These are phyloP conservation scores for Penicillium brevicompactum DNA, from an alignment of 2,329 filamentous ascomycete genomes.

Conservation along the genomic window DNA sequence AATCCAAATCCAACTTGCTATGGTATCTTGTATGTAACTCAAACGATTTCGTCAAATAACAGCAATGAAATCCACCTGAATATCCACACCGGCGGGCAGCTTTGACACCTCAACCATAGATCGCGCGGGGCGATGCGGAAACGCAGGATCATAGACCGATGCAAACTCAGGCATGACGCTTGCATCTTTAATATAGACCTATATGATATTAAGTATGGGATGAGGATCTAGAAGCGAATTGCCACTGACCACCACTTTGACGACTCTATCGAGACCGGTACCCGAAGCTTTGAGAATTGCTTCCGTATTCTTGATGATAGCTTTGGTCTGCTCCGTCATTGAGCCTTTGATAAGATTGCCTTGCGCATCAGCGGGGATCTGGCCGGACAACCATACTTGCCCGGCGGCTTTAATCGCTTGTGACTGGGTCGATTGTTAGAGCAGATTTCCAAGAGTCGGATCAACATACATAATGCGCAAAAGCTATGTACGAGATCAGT, in stretches of 20 bases:
- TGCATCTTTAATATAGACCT: constrained; percentile 19
- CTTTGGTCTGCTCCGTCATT: constrained; percentile 40
- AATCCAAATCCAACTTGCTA: no score
- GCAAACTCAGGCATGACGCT: constrained; percentile 13
- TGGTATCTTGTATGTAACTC: no score
- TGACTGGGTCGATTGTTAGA: constrained; percentile 1
- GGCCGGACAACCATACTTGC: constrained; percentile 66
- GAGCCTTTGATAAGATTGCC: constrained; percentile 54
- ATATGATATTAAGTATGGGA: not conserved
- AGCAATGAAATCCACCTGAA: constrained; percentile 15
- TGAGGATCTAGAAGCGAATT: not conserved
- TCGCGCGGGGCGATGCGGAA: constrained; percentile 15
- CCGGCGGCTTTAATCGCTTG: constrained; percentile 59
- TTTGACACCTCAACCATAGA: constrained; percentile 17
- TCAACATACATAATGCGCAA: constrained; percentile 2
- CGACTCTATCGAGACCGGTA: constrained; percentile 70
- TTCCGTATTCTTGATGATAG: constrained; percentile 66
- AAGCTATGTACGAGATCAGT: not conserved
- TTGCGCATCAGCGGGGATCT: constrained; percentile 66
- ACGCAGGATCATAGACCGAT: constrained; percentile 9
- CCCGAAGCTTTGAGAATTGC: constrained; percentile 76
- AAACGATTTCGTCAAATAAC: not conserved
- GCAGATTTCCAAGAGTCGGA: no score
- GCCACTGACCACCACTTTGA: constrained; percentile 66
- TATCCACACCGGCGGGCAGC: constrained; percentile 14